A percentile compares a stretch with the other conserved stretches of the same genome.
Evolutionary conservation across 2,329 filamentous ascomycete species (phyloP).

Genomic region (Penicillium brasilianum): DNA sequence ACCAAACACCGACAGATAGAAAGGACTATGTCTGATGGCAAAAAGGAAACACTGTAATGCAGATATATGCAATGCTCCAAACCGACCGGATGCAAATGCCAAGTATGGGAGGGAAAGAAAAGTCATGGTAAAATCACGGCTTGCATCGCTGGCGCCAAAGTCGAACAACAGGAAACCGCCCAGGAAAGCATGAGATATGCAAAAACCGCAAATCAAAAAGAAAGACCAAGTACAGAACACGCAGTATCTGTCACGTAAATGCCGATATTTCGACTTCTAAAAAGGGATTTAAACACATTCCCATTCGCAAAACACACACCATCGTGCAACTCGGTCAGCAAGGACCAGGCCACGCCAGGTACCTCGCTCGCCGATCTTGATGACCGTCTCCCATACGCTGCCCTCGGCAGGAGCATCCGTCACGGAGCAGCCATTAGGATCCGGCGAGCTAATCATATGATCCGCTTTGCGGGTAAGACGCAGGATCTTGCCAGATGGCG

Average conservation of each 20-base stretch:
- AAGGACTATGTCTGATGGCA: constrained; percentile 8
- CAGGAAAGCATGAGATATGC: constrained; percentile 5
- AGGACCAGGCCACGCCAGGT: constrained; percentile 67
- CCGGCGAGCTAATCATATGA: constrained; percentile 46
- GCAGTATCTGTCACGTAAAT: constrained; percentile 9
- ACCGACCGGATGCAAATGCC: constrained; percentile 34
- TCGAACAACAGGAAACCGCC: background rate
- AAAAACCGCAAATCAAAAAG: background rate
- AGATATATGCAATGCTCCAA: constrained; percentile 32
- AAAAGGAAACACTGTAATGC: constrained; percentile 17
- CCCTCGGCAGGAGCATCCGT: constrained; percentile 54
- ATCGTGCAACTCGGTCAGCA: constrained; percentile 67
- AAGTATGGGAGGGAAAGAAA: constrained; percentile 20
- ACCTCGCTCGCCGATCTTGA: constrained; percentile 69
- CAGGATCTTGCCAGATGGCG: constrained; percentile 91
- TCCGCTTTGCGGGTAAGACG: constrained; percentile 60
- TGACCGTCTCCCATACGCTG: constrained; percentile 68
- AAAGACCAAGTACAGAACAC: constrained; percentile 5
- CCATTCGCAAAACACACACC: constrained; percentile 74
- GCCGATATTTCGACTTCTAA: constrained; percentile 10
- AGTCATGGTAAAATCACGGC: background rate
- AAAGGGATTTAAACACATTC: constrained; percentile 53
- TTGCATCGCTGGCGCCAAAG: constrained; percentile 2
- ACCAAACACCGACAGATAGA: constrained; percentile 17
- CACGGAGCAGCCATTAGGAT: constrained; percentile 39